Conservation (phyloP, 2,329 filamentous ascomycete species). For the Neophaeococcomyces mojaviensis region DNA sequence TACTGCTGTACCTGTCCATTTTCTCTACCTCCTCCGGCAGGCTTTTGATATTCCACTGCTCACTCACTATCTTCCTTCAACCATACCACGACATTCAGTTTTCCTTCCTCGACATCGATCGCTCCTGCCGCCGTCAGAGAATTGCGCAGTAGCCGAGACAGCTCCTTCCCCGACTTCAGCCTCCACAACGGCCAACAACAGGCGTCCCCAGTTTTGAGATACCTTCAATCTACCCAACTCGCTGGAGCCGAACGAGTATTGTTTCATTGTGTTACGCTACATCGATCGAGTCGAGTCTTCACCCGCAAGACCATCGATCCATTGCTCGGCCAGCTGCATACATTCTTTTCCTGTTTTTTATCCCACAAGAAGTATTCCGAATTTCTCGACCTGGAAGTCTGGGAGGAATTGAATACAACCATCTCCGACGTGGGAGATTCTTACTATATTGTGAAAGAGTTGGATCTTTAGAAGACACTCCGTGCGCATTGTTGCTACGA, state of each 20-base stretch:
- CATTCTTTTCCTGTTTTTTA: slow-evolving; percentile 6
- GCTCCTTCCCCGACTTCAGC: too few relatives aligned
- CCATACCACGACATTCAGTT: too few relatives aligned
- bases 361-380: not conserved
- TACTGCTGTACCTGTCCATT: not conserved
- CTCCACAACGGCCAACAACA: not conserved
- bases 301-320: not conserved
- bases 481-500: too few relatives aligned
- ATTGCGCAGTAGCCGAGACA: too few relatives aligned
- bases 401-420: not conserved
- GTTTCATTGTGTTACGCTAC: slow-evolving; percentile 2
- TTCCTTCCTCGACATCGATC: too few relatives aligned
- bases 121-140: too few relatives aligned
- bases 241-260: slow-evolving; percentile 3
- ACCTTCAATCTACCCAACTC: not conserved
- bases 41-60: not conserved
- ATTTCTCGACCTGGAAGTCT: not conserved
- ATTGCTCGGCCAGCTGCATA: slow-evolving; percentile 8
- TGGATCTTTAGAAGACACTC: not conserved
- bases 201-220: not conserved
- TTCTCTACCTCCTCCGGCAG: not conserved
- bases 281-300: not conserved
- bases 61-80: not conserved
- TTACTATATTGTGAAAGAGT: not conserved
- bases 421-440: not conserved